Percentiles rank a stretch among this genome's conserved stretches.
These are phyloP conservation scores for Aspergillus baeticus DNA, from an alignment of 495 filamentous ascomycete species.

Conservation along the genomic window DNA sequence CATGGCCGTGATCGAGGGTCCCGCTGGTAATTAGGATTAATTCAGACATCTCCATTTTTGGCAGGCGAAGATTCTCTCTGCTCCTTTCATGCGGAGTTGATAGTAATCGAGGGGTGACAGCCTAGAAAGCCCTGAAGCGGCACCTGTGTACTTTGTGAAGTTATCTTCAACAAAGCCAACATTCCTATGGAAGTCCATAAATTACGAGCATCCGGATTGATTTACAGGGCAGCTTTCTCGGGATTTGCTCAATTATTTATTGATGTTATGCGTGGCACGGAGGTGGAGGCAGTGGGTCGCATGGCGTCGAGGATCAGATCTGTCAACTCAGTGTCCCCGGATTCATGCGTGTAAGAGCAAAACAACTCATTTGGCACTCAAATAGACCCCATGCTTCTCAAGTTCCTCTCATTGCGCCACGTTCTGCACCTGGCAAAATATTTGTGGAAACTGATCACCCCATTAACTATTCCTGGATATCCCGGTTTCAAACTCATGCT, in stretches of 20 bases:
- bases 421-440: constrained; percentile 11
- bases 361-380: constrained; percentile 17
- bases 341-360: constrained; percentile 13
- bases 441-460: not conserved
- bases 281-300: constrained; percentile 12
- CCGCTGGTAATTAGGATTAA: constrained; percentile 17
- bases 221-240: not conserved
- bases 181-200: not conserved
- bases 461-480: constrained; percentile 7
- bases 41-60: constrained; percentile 16
- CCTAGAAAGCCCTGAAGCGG: not conserved
- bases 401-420: constrained; percentile 25
- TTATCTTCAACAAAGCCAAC: not conserved
- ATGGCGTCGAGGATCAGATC: constrained; percentile 29
- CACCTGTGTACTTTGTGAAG: too few species aligned
- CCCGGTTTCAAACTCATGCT: not conserved
- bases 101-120: not conserved
- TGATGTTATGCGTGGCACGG: not conserved
- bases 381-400: constrained; percentile 16
- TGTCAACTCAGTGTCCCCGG: constrained; percentile 39
- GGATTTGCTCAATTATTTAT: constrained; percentile 8
- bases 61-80: constrained; percentile 7
- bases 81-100: constrained; percentile 7
- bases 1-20: not conserved
- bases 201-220: constrained; percentile 1